Conservation (phyloP, 805 yeast genomes). For the Barnettozyma populi region DNA sequence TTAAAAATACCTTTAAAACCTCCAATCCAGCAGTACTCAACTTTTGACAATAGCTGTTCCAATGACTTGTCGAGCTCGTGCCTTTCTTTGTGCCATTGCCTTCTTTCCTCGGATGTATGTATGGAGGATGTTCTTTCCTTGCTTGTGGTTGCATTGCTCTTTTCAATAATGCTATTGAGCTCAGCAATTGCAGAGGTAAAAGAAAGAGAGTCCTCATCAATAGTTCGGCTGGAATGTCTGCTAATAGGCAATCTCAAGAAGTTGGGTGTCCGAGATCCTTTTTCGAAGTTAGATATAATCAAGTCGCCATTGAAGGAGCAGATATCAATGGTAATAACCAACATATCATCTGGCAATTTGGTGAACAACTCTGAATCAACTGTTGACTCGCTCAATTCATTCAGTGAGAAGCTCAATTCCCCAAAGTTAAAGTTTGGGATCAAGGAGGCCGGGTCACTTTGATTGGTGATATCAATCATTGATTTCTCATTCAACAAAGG, state of each 20-base stretch:
- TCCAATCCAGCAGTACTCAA: conserved; percentile 71
- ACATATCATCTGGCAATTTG: conserved; percentile 45
- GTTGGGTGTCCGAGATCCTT: conserved; percentile 33
- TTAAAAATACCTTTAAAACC: conserved; percentile 66
- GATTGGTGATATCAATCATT: conserved; percentile 17
- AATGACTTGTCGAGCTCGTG: conserved; percentile 55
- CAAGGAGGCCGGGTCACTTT: conserved; percentile 6
- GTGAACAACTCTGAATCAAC: conserved; percentile 9
- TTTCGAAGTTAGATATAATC: conserved; percentile 41
- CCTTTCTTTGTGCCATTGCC: conserved; percentile 75
- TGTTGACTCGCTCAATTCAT: background rate
- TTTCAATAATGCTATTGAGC: conserved; percentile 45
- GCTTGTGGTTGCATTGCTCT: conserved; percentile 59
- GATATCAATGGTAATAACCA: conserved; percentile 54
- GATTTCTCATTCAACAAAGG: conserved; percentile 25
- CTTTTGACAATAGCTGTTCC: conserved; percentile 42
- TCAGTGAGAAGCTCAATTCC: conserved; percentile 4
- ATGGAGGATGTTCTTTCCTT: conserved; percentile 46
- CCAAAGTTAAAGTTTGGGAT: conserved; percentile 16
- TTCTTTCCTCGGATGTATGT: conserved; percentile 52
- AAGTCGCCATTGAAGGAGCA: conserved; percentile 56
- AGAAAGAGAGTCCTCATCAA: conserved; percentile 36
- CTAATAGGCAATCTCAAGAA: conserved; percentile 56
- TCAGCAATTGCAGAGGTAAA: conserved; percentile 43
- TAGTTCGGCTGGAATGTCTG: conserved; percentile 40